Evolutionary conservation across 139 green algal genomes (phyloP), one percentile per base, ranked within the genome.

Genomic region (Coelastrella sp.): DNA sequence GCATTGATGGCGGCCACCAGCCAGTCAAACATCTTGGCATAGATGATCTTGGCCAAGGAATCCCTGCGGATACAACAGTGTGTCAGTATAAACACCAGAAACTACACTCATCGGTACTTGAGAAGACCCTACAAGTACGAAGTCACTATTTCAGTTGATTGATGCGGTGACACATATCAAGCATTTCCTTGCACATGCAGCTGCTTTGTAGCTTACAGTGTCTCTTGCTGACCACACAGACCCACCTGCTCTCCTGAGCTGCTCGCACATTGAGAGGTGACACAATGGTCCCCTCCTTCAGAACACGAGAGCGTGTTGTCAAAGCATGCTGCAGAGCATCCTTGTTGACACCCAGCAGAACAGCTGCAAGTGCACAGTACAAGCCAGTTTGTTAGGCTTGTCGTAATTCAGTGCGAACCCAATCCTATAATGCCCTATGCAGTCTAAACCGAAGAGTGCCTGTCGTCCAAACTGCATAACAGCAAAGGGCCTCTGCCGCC

Each of bases 21-120:
- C 96, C 96, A 99, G 91, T 99, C 97, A 91, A 99, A 99, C 88
- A 99, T 90, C 78, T 86, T 81, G 25, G 91, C 91, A 90, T 98
- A 98, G 57, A 98, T 81, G 27, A 92, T 96, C 90, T 98, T 98
- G 79, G 96, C 88, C 38, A 98, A 88, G 13, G 60, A 76, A 66
- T 84, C 78, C 40, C 78, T 82, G 53, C 5, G 21, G 17, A n/a
- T n/a, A n/a, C n/a, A n/a, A n/a, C n/a, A n/a, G n/a, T n/a, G n/a
- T n/a, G n/a, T n/a, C n/a, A n/a, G n/a, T n/a, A n/a, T n/a, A n/a
- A n/a, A n/a, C n/a, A n/a, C n/a, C n/a, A n/a, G n/a, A n/a, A n/a
- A n/a, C n/a, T n/a, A n/a, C n/a, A n/a, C n/a, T n/a, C n/a, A n/a
- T n/a, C n/a, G n/a, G n/a, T n/a, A n/a, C n/a, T n/a, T n/a, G n/a